Evolutionary conservation across 495 filamentous ascomycete species (phyloP).

Genomic region (Alectoria sarmentosa): DNA sequence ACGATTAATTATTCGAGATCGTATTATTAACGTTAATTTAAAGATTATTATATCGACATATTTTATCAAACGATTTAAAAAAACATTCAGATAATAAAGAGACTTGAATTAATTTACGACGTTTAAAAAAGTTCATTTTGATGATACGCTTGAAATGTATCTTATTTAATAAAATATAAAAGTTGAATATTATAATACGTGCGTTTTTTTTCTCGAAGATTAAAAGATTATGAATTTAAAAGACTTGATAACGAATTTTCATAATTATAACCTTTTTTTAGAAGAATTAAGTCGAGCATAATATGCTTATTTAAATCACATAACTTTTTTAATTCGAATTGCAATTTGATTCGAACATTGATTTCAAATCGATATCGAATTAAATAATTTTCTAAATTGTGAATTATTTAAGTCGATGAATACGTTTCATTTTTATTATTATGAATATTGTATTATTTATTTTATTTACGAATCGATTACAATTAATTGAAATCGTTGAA

Average conservation of each 20-base stretch:
- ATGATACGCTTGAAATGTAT: background rate
- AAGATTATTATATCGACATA: background rate
- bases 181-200: background rate
- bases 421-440: slow-evolving; percentile 2
- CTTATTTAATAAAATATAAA: background rate
- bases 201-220: background rate
- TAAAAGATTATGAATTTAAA: background rate
- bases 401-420: background rate
- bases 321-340: background rate
- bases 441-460: slow-evolving; percentile 11
- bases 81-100: background rate
- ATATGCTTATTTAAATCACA: background rate
- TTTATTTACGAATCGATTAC: background rate
- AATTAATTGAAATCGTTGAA: background rate
- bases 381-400: slow-evolving; percentile 6
- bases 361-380: background rate
- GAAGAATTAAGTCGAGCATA: background rate
- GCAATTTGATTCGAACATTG: background rate
- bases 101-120: background rate
- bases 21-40: background rate
- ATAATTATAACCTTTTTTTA: background rate
- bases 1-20: background rate
- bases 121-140: background rate
- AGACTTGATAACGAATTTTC: background rate
- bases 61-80: background rate